Evolutionary conservation across 139 green algal genomes (phyloP), one percentile per base, ranked within the genome.

Genomic region (Coelastrella sp.): DNA sequence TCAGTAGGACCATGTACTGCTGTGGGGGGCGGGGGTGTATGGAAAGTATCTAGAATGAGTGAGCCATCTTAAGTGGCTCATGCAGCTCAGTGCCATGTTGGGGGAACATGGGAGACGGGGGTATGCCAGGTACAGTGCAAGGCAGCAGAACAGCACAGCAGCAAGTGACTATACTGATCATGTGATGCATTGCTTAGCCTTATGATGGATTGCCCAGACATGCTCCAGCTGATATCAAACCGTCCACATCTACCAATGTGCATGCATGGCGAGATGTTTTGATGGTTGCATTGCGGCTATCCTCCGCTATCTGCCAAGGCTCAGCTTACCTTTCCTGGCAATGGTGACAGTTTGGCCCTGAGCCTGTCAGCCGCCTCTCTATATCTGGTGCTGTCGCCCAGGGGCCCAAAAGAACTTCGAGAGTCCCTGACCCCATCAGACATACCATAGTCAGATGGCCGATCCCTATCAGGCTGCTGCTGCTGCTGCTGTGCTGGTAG

Each of bases 341-440:
- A 2, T 71, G 8, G 61, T 54, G 54, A 16, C 83, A 88, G 47
- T 61, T 7, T 23, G 22, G 57, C 47, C 16, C 77, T 64, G 19
- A 85, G 17, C 19, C 64, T 32, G 19, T 91, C 75, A 59, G 77
- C 75, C 17, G 77, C 75, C 47, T 80, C 87, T 22, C 71, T 80
- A 65, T 87, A 80, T 20, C 47, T 73, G n/a, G n/a, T 13, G 32
- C 20, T 19, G 20, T 83, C 78, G 16, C 47, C 23, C 78, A 83
- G 59, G 19, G 32, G 32, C 32, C 32, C 32, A 47, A 47, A 47
- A 47, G 32, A 47, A 47, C 32, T 47, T 47, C 1, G 32, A 47
- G 32, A 47, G 32, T 47, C 32, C 32, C 32, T 47, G 32, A 47
- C 32, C 32, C 32, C 32, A 47, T 47, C 32, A 47, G 32, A 47